phyloP scores from a whole-genome alignment of 1,284 basidiomycete species.

The Cutaneotrichosporon dermatis region DNA sequence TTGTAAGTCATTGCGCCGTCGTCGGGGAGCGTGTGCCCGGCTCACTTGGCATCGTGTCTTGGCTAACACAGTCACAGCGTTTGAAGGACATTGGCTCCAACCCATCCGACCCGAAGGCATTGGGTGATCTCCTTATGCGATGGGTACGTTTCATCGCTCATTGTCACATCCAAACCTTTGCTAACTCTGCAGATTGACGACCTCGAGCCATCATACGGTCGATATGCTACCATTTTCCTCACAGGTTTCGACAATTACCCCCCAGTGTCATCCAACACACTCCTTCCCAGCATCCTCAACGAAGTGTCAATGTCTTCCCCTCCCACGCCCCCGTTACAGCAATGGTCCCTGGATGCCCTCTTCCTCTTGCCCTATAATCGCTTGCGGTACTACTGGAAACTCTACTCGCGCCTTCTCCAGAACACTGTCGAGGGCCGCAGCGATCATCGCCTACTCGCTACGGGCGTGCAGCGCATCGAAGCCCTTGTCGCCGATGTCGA shows the following conservation, averaged over 20 bases:
- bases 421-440: conserved; percentile 81
- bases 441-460: conserved; percentile 75
- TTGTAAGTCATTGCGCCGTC: conserved; percentile 53
- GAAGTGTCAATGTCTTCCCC: conserved; percentile 64
- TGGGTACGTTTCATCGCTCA: conserved; percentile 64
- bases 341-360: conserved; percentile 81
- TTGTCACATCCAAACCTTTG: neutral
- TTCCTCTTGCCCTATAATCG: conserved; percentile 81
- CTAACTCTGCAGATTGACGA: conserved; percentile 68
- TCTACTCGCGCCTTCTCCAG: conserved; percentile 81
- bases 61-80: conserved; percentile 56
- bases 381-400: conserved; percentile 86
- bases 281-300: conserved; percentile 64
- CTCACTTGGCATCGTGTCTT: neutral
- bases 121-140: conserved; percentile 93
- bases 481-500: conserved; percentile 66
- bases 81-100: conserved; percentile 89
- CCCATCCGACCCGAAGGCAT: conserved; percentile 87
- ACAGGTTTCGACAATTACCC: conserved; percentile 78
- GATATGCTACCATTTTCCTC: conserved; percentile 69
- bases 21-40: too few species aligned
- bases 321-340: conserved; percentile 50
- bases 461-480: conserved; percentile 78
- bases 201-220: conserved; percentile 77
- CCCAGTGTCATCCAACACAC: conserved; percentile 68